Base-by-base conservation (phyloP, 331 rosid species). In the Pyracantha coccinea region DNA sequence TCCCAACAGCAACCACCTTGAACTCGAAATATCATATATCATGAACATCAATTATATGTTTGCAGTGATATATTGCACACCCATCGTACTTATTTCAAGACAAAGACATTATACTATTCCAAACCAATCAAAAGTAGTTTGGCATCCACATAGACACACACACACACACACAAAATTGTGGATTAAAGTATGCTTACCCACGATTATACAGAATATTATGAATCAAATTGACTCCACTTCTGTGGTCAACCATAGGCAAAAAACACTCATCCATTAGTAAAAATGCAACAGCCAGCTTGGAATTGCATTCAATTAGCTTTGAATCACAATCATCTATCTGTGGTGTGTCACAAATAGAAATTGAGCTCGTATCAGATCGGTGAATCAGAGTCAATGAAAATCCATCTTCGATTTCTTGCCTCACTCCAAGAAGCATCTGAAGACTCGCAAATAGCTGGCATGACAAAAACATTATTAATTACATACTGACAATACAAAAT, bases 241-340 rank as follows among this genome's bases (percentile, higher is more conserved):
- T 93, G 38, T 89, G 91, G 78, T 93, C 97, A 77, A 89, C 83
- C 77, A 87, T 78, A 32, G 97, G 97, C 88, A 89, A 85, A 88
- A 93, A 93, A 82, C 98, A 93, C 88, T 93, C 98, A 12, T 93
- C 91, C 98, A 93, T 89, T 69, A 93, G 58, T 60, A 80, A 83
- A 81, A 91, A 77, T n/a, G 97, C 92, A 82, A 93, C 96, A 77
- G 97, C 96, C 73, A 93, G 87, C 90, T 87, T 90, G 77, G 96
- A 85, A 80, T 93, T 93, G 80, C 88, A 84, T 74, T 88, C 92
- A 77, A 93, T 80, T 79, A 89, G 80, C 86, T 80, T 86, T 69
- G 97, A 84, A 83, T 89, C 83, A 67, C 85, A 91, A 72, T 79
- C 86, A 76, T 86, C 80, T 74, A 45, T 60, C 75, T 66, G 77